Percentiles rank a stretch among this genome's conserved stretches.
phyloP scores from a whole-genome alignment of 306 rosid species.

The Sechiopsis laciniata region DNA sequence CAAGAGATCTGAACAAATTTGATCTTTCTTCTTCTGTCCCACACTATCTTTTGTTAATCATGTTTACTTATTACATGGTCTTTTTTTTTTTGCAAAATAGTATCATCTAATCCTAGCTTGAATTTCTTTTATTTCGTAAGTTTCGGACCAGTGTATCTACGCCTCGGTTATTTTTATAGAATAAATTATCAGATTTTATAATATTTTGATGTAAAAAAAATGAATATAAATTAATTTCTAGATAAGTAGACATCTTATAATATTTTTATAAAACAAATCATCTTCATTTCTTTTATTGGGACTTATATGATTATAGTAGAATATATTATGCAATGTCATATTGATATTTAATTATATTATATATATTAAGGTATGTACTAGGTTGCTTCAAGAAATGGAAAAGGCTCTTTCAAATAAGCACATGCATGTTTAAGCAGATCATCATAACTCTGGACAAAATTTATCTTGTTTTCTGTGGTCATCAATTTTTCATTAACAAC shows the following conservation, averaged over 20 bases:
- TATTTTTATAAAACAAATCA: no score
- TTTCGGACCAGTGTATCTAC: no score
- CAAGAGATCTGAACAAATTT: slow-evolving; percentile 3
- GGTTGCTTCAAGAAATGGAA: slow-evolving; percentile 15
- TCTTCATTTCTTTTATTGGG: not conserved
- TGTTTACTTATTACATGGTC: not conserved
- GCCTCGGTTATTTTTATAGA: no score
- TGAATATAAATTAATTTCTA: no score
- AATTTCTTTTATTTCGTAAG: no score
- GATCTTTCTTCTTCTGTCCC: not conserved
- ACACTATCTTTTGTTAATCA: not conserved
- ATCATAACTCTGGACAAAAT: not conserved
- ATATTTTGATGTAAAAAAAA: no score
- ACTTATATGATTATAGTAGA: not conserved
- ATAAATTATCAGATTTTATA: no score
- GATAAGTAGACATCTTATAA: no score
- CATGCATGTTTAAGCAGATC: slow-evolving; percentile 3
- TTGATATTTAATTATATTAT: not conserved
- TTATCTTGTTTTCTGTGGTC: slow-evolving; percentile 5
- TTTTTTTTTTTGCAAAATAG: not conserved
- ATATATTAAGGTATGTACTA: not conserved
- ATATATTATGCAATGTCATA: not conserved
- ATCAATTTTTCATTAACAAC: not conserved
- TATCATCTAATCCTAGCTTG: no score
- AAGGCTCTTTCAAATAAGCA: slow-evolving; percentile 14